These are phyloP conservation scores for Nicotiana noctiflora DNA, from an alignment of 257 asterid species.

Conservation along the genomic window DNA sequence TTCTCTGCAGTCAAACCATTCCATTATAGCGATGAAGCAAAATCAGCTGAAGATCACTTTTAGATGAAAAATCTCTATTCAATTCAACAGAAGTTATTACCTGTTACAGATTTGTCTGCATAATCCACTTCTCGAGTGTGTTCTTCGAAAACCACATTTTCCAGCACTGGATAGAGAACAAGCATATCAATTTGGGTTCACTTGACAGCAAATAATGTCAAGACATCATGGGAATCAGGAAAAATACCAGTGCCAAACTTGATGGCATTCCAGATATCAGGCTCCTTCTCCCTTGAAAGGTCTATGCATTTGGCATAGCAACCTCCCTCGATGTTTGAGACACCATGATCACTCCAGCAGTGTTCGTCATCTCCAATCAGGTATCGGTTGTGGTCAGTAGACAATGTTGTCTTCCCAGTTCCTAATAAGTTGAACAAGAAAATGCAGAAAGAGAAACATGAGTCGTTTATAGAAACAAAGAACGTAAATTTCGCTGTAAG, in stretches of 20 bases:
- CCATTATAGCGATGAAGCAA: background rate
- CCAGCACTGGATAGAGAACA: conserved; percentile 45
- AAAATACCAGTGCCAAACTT: conserved; percentile 75
- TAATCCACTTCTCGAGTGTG: conserved; percentile 88
- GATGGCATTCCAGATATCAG: conserved; percentile 95
- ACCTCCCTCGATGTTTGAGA: conserved; percentile 93
- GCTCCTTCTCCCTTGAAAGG: conserved; percentile 81
- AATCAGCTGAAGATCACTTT: background rate
- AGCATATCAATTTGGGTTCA: background rate
- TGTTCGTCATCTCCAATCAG: conserved; percentile 97
- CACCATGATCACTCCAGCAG: conserved; percentile 91
- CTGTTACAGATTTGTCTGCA: conserved; percentile 82
- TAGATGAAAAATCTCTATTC: background rate
- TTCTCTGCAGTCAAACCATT: conserved; percentile 41
- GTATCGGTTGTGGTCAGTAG: conserved; percentile 81
- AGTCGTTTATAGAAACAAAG: too few relatives aligned
- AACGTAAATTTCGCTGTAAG: background rate
- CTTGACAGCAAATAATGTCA: background rate
- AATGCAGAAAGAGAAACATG: background rate
- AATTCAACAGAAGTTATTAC: conserved; percentile 29
- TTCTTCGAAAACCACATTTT: conserved; percentile 88
- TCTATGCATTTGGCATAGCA: conserved; percentile 96
- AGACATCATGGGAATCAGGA: background rate
- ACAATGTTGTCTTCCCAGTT: conserved; percentile 88
- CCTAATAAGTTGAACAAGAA: conserved; percentile 35